Base-by-base conservation (phyloP, 306 rosid species). In the Prinsepia uniflora region DNA sequence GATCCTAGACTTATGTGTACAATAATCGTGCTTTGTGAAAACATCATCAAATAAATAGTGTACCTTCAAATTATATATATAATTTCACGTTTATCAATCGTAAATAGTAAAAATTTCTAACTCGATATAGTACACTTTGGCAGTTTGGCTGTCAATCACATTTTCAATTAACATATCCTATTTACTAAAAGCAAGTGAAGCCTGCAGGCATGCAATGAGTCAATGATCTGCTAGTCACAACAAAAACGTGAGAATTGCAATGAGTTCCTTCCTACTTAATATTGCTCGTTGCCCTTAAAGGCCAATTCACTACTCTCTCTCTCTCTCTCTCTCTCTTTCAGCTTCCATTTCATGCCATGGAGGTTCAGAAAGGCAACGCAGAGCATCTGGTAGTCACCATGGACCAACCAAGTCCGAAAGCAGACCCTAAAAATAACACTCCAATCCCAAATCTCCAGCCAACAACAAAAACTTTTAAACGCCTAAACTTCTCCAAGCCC, bases 401-500 rank as follows among this genome's bases (percentile, higher is more conserved):
- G 50, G 84, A 80, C 45, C 70, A 52, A 39, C 79, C 82, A 48
- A 69, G 41, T 30, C 19, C 75, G 8, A 76, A 63, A 68, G 1
- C 62, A 43, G 70, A 42, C 18, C 22, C 13, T 39, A n/a, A 30
- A 30, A 30, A 30, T 30, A 30, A 46, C 5, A 18, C 43, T 42
- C 13, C 79, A 59, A 49, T 8, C 49, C 41, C 59, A 48, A 72
- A 63, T 59, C 10, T 59, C 18, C 67, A 41, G 30, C 3, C 80
- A 54, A 80, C 66, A 60, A 50, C 75, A 71, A 78, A 75, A 52
- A 71, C 76, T 12, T 72, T 84, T 13, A 74, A 62, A 49, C 76
- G 87, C 50, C 79, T 84, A 43, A 75, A 50, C 65, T 74, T 77
- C 53, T 84, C 87, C 19, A 84, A 78, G 65, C 85, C 87, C 12